Conservation (phyloP, 768 basidiomycete species). For the Phallus indusiatus region DNA sequence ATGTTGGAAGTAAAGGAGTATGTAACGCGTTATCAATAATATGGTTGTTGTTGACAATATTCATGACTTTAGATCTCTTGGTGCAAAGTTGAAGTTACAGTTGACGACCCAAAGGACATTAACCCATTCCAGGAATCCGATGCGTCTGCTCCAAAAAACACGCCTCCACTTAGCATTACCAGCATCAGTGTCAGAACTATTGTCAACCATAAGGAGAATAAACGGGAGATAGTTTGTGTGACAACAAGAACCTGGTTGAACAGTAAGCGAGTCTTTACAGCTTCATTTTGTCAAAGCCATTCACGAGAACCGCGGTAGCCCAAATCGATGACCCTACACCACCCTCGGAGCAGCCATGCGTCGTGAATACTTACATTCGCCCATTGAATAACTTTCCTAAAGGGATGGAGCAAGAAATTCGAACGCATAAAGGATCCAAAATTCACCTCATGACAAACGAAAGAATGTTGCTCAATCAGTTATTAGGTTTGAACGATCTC, state of each 20-base stretch:
- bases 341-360: constrained; percentile 75
- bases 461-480: constrained; percentile 70
- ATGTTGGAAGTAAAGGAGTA: constrained; percentile 73
- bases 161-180: constrained; percentile 85
- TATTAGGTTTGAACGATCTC: constrained; percentile 47
- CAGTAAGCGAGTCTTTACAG: constrained; percentile 29
- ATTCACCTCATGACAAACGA: constrained; percentile 77
- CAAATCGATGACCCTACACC: constrained; percentile 88
- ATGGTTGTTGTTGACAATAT: not conserved
- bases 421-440: constrained; percentile 49
- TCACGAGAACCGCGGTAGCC: constrained; percentile 34
- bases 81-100: constrained; percentile 89
- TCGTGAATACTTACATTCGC: constrained; percentile 80
- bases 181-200: constrained; percentile 83
- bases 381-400: constrained; percentile 82
- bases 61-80: constrained; percentile 65
- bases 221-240: constrained; percentile 84
- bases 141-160: constrained; percentile 57
- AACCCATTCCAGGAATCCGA: constrained; percentile 75
- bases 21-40: constrained; percentile 17
- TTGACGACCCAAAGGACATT: constrained; percentile 80
- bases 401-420: constrained; percentile 67
- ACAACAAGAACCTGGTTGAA: constrained; percentile 79
- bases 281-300: not conserved
- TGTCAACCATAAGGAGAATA: constrained; percentile 90